Base-by-base conservation (phyloP, 1,284 basidiomycete genomes). In the Laetiporus sulphureus region DNA sequence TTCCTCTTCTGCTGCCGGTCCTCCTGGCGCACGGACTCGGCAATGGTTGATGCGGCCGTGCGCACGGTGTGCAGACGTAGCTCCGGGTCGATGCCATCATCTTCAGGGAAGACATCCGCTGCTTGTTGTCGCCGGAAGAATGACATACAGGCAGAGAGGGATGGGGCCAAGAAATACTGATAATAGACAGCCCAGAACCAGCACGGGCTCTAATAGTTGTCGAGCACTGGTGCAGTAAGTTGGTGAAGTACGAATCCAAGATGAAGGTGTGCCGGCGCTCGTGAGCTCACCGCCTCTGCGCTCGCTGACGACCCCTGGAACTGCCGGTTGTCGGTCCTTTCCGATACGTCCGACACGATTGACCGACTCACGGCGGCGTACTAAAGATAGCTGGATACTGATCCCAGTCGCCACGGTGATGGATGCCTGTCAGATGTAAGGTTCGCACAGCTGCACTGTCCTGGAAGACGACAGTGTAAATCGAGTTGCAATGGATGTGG, bases 31-130 rank as follows among this genome's bases (percentile, higher is more conserved):
- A 88, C 81, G 7, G 84, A 87, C 65, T 93, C 90, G 51, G 88
- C 86, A 50, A 95, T 82, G 22, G 88, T 90, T 15, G 85, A 90
- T 11, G 87, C 82, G 2, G 92, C 91, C 1, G 92, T 95, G 51
- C 84, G 79, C 16, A 91, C 88, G 0, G 91, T 93, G 41, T 90
- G 78, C 41, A 96, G 72, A 24, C 88, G 81, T 6, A 92, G 73
- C 54, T 91, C 81, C 12, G 88, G 85, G 69, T 94, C 91, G 54
- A 93, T 83, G 40, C 67, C 69, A 32, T 64, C 77, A 47, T 65
- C 71, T 60, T 81, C 74, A 30, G 67, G 68, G 34, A 69, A 56
- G 42, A 70, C 66, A 40, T 69, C 59, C 33, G 25, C 6, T 2
- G 16, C 57, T 36, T 53, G 40, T 35, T 53, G 51, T 42, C 54